phyloP scores from a whole-genome alignment of 179 eudicot species.

The Amaranthus tricolor region DNA sequence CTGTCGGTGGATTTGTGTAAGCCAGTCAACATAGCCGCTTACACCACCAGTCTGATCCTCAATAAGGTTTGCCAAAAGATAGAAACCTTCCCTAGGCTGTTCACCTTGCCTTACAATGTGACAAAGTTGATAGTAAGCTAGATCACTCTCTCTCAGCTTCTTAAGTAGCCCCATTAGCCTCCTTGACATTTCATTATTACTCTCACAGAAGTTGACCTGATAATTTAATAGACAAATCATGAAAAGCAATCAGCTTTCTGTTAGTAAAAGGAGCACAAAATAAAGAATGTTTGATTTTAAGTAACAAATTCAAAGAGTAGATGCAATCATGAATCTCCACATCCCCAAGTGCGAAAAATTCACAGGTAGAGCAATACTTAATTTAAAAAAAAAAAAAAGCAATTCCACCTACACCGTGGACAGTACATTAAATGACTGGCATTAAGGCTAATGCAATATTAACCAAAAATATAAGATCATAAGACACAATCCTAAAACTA shows the following conservation, averaged over 20 bases:
- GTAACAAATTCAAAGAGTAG: neutral
- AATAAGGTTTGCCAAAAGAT: slow-evolving; percentile 71
- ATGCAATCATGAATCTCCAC: neutral
- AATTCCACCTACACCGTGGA: too few species aligned
- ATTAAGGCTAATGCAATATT: too few species aligned
- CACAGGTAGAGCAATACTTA: neutral
- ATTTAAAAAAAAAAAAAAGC: neutral
- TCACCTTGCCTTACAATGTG: slow-evolving; percentile 96
- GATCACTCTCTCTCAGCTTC: slow-evolving; percentile 59
- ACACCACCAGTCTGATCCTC: slow-evolving; percentile 83
- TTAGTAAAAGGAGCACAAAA: neutral
- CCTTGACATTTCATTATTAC: slow-evolving; percentile 73
- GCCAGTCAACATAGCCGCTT: slow-evolving; percentile 80
- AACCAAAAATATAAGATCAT: too few species aligned
- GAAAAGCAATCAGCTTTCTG: slow-evolving; percentile 3
- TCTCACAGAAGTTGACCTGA: slow-evolving; percentile 57
- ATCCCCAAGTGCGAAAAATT: neutral
- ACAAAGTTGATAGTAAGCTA: slow-evolving; percentile 72
- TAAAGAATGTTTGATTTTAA: slow-evolving; percentile 10
- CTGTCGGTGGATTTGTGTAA: slow-evolving; percentile 74
- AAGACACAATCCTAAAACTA: neutral
- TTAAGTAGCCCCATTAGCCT: slow-evolving; percentile 58
- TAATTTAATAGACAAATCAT: slow-evolving; percentile 13
- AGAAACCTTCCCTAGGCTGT: slow-evolving; percentile 91
- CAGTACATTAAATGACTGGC: too few species aligned